Evolutionary conservation across 2,329 filamentous ascomycete species (phyloP).

Genomic region (Botrytis sinoallii): DNA sequence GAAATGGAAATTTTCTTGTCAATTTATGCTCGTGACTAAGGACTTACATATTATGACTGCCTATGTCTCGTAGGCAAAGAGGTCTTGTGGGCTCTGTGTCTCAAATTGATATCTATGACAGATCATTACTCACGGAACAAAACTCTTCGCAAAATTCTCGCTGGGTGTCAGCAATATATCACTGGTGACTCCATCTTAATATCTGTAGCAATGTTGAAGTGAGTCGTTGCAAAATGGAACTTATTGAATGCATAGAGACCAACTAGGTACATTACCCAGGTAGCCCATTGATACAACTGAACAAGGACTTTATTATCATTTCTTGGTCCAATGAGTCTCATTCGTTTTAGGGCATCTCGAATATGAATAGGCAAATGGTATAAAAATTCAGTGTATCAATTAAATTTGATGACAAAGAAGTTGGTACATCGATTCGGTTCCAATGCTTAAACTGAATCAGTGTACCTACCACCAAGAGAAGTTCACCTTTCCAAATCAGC

Average conservation of each 20-base stretch:
- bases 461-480: background rate
- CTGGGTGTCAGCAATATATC: fast-evolving
- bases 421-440: fast-evolving
- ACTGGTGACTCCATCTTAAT: background rate
- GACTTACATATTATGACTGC: background rate
- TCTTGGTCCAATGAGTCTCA: fast-evolving
- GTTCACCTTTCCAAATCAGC: background rate
- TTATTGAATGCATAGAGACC: background rate
- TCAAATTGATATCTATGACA: background rate
- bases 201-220: background rate
- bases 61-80: too few relatives aligned
- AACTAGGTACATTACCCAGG: too few relatives aligned
- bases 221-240: background rate
- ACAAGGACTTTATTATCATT: background rate
- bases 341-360: background rate
- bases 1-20: background rate
- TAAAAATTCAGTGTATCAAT: background rate
- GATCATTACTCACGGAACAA: too few relatives aligned
- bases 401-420: background rate
- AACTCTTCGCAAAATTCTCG: too few relatives aligned
- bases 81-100: background rate
- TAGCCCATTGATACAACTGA: background rate
- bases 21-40: background rate
- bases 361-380: background rate
- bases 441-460: background rate